Evolutionary conservation across 768 basidiomycete genomes (phyloP).

Genomic region (Heimioporus sp.): DNA sequence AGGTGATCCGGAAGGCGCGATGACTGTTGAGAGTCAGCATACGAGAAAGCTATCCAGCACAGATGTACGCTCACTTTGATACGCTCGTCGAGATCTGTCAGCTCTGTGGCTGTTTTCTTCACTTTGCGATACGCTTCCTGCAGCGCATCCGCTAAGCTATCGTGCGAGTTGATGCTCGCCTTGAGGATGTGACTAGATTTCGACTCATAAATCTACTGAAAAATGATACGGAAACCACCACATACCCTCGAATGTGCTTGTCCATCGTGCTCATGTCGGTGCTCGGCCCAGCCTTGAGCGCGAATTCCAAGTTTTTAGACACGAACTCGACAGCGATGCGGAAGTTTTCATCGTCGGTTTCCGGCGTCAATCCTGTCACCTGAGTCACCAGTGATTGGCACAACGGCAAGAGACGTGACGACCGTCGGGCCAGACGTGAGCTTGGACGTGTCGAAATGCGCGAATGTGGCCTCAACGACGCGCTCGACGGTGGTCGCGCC

Average conservation of each 20-base stretch:
- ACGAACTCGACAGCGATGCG: conserved; percentile 53
- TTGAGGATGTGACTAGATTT: conserved; percentile 56
- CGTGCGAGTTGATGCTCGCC: conserved; percentile 64
- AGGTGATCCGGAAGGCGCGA: conserved; percentile 69
- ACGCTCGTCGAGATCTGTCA: conserved; percentile 61
- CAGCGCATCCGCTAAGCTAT: conserved; percentile 60
- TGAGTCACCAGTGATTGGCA: conserved; percentile 56
- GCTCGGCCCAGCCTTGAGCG: conserved; percentile 54
- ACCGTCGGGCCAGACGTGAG: conserved; percentile 46
- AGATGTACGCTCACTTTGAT: conserved; percentile 47
- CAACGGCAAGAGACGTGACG: conserved; percentile 51
- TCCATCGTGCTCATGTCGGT: conserved; percentile 56
- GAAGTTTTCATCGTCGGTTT: conserved; percentile 42
- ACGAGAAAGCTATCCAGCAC: background rate
- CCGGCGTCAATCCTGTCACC: conserved; percentile 49
- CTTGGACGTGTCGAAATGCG: conserved; percentile 36
- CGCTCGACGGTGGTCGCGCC: conserved; percentile 44
- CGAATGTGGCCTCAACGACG: conserved; percentile 34
- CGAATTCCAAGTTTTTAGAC: conserved; percentile 56
- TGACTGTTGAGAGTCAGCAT: conserved; percentile 34
- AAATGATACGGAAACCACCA: background rate
- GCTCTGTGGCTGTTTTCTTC: conserved; percentile 46
- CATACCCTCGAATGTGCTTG: conserved; percentile 54
- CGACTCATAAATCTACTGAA: conserved; percentile 12
- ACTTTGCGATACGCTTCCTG: conserved; percentile 50